Conservation (phyloP, 2,329 filamentous ascomycete species). For the Fusarium sp. region DNA sequence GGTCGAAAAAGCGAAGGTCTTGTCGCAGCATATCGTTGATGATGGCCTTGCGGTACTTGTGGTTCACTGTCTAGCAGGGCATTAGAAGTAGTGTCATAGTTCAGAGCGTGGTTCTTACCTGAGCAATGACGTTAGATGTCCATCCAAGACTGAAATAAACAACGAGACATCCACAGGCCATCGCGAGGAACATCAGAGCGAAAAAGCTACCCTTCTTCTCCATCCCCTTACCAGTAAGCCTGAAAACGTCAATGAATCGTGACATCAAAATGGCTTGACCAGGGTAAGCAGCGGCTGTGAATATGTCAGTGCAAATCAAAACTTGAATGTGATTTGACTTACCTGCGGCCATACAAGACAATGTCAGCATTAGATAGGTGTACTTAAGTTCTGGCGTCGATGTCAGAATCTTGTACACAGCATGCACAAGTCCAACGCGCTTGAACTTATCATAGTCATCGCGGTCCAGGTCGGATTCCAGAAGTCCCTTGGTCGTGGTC, state of each 20-base stretch:
- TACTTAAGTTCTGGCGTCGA: background rate
- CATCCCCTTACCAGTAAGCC: conserved; percentile 9
- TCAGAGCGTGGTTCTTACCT: background rate
- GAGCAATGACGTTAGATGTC: background rate
- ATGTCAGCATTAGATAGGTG: background rate
- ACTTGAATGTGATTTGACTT: background rate
- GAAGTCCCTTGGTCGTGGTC: background rate
- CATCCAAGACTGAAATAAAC: background rate
- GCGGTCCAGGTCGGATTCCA: background rate
- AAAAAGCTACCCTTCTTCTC: conserved; percentile 57
- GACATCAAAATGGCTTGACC: conserved; percentile 9
- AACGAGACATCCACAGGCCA: background rate
- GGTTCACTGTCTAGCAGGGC: background rate
- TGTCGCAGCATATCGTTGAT: background rate
- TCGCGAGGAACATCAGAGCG: conserved; percentile 61
- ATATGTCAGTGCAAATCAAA: background rate
- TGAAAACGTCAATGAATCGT: conserved; percentile 44
- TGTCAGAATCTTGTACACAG: background rate
- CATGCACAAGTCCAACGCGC: background rate
- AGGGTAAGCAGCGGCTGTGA: background rate
- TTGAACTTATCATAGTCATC: background rate
- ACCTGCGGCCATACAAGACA: background rate
- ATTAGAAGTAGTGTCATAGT: background rate
- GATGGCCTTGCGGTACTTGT: background rate
- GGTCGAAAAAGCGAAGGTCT: conserved; percentile 50